Evolutionary conservation across 768 basidiomycete species (phyloP), one percentile per base, ranked within the genome.

Genomic region (Erythrobasidium yunnanense): DNA sequence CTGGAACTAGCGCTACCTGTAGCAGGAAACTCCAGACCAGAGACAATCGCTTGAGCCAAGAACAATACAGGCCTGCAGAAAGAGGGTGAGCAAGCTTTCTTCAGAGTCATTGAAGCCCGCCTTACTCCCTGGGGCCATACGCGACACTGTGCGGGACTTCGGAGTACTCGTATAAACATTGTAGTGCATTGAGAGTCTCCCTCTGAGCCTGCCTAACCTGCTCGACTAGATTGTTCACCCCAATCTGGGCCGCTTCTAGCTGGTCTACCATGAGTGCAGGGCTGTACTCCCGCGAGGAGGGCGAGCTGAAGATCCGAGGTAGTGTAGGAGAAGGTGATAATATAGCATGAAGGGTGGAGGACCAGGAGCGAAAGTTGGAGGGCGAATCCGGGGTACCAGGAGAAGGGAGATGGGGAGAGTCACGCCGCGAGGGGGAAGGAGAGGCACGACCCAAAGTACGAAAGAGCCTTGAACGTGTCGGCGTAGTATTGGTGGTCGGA

Each of bases 301-400:
- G 15, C 30, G 35, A 13, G 54, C 30, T 6, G 30, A 55, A 13
- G 33, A 4, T 33, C 38, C 54, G 8, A 5, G 34, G 6, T n/a
- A 58, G 42, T 6, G 56, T 45, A 23, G 56, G 56, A 7, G 56
- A 58, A 8, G 56, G 56, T 17, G 35, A 42, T 18, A 58, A 27
- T 34, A 58, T 58, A 22, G 56, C 56, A 22, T 58, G 56, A 2
- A 58, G 45, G 17, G 56, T 33, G 27, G 22, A 32, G 22, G 33
- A 46, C 56, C 56, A 58, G 13, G 20, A 45, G 22, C 38, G 8
- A 46, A 45, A 42, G 34, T 23, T 23, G 22, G 56, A 45, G 4
- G 56, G 35, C 27, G 8, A 27, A 27, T 33, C 23, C 15, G 34
- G 56, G 6, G 38, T 46, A 17, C 35, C 4, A 23, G 42, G 56